Percentiles rank a stretch among this genome's conserved stretches.
These are phyloP conservation scores for Zizania latifolia DNA, from an alignment of 176 grass and related monocot genomes.

Conservation along the genomic window DNA sequence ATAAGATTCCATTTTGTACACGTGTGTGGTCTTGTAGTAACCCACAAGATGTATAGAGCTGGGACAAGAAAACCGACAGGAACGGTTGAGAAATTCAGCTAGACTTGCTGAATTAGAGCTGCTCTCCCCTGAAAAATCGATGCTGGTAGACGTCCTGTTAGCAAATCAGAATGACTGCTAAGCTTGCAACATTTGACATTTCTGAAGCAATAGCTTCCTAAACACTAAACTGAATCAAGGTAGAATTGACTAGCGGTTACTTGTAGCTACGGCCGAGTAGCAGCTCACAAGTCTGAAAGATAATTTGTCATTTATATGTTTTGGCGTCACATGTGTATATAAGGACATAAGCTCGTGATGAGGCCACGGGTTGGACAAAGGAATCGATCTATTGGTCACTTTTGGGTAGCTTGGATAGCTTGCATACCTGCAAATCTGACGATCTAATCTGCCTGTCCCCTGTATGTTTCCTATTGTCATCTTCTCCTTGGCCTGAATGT, in stretches of 20 bases:
- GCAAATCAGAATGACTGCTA: neutral
- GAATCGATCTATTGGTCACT: slow-evolving; percentile 6
- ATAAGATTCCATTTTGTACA: neutral
- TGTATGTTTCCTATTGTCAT: neutral
- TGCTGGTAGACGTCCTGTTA: neutral
- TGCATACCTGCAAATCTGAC: neutral
- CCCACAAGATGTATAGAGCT: neutral
- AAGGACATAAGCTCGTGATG: slow-evolving; percentile 39
- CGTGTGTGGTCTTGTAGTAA: neutral
- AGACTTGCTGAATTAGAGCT: neutral
- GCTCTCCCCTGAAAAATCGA: too few species aligned
- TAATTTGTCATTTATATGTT: slow-evolving; percentile 16
- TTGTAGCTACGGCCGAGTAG: too few species aligned
- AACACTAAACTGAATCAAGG: too few species aligned
- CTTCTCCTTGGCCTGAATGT: slow-evolving; percentile 20
- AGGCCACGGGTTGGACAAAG: slow-evolving; percentile 5
- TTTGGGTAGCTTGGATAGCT: slow-evolving; percentile 15
- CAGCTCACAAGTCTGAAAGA: too few species aligned
- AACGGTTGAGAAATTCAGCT: neutral
- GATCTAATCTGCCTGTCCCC: slow-evolving; percentile 1
- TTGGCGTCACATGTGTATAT: neutral
- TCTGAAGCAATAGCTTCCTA: too few species aligned
- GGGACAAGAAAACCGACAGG: neutral
- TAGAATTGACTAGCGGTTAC: too few species aligned
- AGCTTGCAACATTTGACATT: neutral